Evolutionary conservation across 352 stramenopile species (phyloP), one percentile per base, ranked within the genome.

Genomic region (Globisporangium mamillatum): DNA sequence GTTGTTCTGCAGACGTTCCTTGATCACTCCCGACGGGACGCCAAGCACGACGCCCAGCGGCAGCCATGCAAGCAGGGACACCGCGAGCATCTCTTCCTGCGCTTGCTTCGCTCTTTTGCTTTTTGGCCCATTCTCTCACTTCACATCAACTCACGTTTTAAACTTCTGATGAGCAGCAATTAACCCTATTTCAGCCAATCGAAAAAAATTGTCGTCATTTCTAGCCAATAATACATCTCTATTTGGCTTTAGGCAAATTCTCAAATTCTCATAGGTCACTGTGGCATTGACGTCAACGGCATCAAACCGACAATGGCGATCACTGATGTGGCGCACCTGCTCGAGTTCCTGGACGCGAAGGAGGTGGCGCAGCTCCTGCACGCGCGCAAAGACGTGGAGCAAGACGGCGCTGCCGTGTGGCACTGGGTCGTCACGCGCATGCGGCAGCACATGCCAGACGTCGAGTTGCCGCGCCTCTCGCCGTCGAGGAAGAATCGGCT

Each of bases 341-440:
- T 92, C 12, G 79, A 88, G 41, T 89, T 88, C 67, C 67, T 90
- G 25, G 67, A 86, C 29, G 68, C 78, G 0, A 67, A 60, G 14
- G 70, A 79, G 29, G 63, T 84, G 5, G 76, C 77, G 18, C 64
- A 62, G 25, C 61, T 87, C 55, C 71, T 77, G 48, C 74, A 71
- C 6, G 67, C 76, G 5, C 72, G 78, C 29, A 75, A 82, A 60
- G 66, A 72, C 20, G 44, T 29, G 12, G 58, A 16, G 56, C 68
- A 80, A n/a, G 68, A 74, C 48, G 66, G 64, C 36, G 70, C 61
- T 1, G 74, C 64, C 29, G 71, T 86, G 69, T 82, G 79, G 76
- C 77, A 78, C 63, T 88, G 72, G 74, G 66, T 86, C 38, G 38
- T 12, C n/a, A 73, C 64, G 71, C 75, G 75, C 29, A 77, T 71